These are phyloP conservation scores for Penicillium freii DNA, from an alignment of 2,329 filamentous ascomycete species.

Conservation along the genomic window DNA sequence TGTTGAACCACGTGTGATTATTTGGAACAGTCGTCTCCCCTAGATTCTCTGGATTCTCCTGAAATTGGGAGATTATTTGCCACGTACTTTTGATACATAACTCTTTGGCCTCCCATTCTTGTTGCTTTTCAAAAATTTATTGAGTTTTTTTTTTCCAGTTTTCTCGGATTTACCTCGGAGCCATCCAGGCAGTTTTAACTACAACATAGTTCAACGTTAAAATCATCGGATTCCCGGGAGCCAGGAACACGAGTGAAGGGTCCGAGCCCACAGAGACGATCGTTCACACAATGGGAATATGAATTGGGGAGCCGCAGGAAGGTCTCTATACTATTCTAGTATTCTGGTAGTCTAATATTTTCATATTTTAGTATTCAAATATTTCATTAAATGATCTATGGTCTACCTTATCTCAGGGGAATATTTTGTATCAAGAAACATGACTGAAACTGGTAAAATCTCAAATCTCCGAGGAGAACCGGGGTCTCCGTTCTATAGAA, in stretches of 20 bases:
- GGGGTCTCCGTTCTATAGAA: background rate
- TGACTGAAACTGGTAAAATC: background rate
- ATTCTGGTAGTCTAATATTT: background rate
- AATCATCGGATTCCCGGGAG: constrained; percentile 1
- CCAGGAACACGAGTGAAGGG: constrained; percentile 15
- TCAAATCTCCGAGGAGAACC: background rate
- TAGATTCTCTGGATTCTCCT: background rate
- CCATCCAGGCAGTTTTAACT: background rate
- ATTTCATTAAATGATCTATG: background rate
- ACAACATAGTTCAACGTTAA: background rate
- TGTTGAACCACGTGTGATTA: background rate
- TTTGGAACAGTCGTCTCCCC: background rate
- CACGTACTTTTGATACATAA: background rate
- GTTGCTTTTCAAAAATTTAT: background rate
- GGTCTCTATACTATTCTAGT: background rate
- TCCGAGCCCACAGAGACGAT: constrained; percentile 10
- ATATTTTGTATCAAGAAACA: background rate
- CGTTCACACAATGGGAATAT: constrained; percentile 8
- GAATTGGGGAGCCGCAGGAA: background rate
- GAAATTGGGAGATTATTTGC: background rate
- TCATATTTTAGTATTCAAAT: background rate
- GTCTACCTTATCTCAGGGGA: background rate
- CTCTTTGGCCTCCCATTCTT: background rate
- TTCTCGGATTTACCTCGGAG: background rate
- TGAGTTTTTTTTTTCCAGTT: background rate